These are phyloP conservation scores for Penicillium alfredii DNA, from an alignment of 495 filamentous ascomycete species.

Conservation along the genomic window DNA sequence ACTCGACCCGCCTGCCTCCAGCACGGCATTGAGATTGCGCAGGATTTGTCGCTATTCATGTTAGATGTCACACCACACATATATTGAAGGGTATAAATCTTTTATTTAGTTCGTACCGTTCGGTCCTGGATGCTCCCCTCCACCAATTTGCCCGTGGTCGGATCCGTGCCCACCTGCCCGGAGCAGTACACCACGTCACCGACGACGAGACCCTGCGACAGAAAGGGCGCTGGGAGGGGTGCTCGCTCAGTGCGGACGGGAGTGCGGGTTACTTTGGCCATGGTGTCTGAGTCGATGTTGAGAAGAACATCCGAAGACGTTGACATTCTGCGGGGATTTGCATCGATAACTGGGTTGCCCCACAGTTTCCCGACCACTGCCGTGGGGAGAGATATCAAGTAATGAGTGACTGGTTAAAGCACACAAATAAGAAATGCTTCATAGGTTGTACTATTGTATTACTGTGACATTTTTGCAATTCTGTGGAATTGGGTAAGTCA, in stretches of 20 bases:
- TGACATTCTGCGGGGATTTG: slow-evolving; percentile 3
- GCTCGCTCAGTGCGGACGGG: slow-evolving; percentile 31
- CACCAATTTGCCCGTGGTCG: slow-evolving; percentile 42
- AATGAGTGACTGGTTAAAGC: too few relatives aligned
- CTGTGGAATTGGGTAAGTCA: too few relatives aligned
- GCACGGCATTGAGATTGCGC: slow-evolving; percentile 58
- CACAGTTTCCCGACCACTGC: slow-evolving; percentile 2
- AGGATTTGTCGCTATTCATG: slow-evolving; percentile 40
- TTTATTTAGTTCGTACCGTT: too few relatives aligned
- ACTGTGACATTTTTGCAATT: too few relatives aligned
- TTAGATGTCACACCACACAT: background rate
- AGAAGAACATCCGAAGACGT: too few relatives aligned
- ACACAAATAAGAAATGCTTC: too few relatives aligned
- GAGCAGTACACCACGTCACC: slow-evolving; percentile 42
- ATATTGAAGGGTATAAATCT: too few relatives aligned
- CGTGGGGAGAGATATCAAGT: too few relatives aligned
- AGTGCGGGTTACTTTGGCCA: slow-evolving; percentile 16
- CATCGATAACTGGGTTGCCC: slow-evolving; percentile 5
- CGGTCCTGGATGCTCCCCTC: slow-evolving; percentile 50
- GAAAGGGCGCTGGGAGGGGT: slow-evolving; percentile 36
- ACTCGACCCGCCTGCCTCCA: slow-evolving; percentile 57
- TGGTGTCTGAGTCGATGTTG: slow-evolving; percentile 1
- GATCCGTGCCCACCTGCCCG: slow-evolving; percentile 45
- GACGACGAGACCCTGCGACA: slow-evolving; percentile 40
- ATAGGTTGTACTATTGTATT: too few relatives aligned